phyloP scores from a whole-genome alignment of 306 rosid genomes.

The Vigna trinervia region DNA sequence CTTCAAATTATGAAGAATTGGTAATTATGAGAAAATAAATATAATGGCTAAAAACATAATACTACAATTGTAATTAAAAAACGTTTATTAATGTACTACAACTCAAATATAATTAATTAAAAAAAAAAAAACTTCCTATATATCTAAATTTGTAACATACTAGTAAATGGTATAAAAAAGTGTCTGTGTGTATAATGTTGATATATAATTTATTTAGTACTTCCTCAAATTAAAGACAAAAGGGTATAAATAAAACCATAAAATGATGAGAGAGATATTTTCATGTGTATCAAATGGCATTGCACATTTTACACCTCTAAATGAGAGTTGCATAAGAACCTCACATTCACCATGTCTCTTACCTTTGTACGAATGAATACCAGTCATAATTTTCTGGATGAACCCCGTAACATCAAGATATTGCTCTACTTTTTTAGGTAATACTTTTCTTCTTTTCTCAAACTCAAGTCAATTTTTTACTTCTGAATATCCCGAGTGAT shows the following conservation, averaged over 20 bases:
- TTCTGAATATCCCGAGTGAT: too few species aligned
- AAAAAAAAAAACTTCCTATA: too few species aligned
- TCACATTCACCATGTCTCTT: constrained; percentile 30
- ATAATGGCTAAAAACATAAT: too few species aligned
- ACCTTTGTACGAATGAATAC: constrained; percentile 2
- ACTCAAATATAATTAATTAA: too few species aligned
- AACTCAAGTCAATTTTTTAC: not conserved
- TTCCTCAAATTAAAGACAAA: not conserved
- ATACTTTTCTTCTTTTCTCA: not conserved
- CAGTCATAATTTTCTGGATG: constrained; percentile 22
- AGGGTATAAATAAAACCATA: not conserved
- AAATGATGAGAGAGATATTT: not conserved
- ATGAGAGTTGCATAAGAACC: constrained; percentile 27
- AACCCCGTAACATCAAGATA: constrained; percentile 21
- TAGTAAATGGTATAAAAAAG: too few species aligned
- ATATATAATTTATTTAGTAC: too few species aligned
- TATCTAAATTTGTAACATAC: too few species aligned
- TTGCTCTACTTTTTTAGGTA: not conserved
- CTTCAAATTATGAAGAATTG: too few species aligned
- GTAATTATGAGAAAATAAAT: too few species aligned
- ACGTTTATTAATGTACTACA: too few species aligned
- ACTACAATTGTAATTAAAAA: too few species aligned
- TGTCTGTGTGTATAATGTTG: too few species aligned
- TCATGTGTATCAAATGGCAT: not conserved
- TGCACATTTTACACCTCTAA: constrained; percentile 27